These are phyloP conservation scores for Helicostylum pulchrum DNA, from an alignment of 192 early-diverging fungal genomes.

Conservation along the genomic window DNA sequence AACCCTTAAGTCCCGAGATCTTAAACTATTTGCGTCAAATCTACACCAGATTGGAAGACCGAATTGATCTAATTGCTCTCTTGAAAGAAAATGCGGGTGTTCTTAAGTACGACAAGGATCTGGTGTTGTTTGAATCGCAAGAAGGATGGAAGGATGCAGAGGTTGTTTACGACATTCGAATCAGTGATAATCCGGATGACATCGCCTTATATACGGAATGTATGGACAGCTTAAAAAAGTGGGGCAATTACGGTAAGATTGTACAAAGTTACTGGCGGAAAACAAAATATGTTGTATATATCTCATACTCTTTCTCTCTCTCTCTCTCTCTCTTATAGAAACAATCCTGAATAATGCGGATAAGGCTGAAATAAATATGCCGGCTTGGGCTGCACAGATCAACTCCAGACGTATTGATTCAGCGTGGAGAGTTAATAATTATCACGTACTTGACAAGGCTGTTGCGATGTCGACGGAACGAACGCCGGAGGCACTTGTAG, in stretches of 20 bases:
- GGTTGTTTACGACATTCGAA: constrained; percentile 54
- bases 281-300: too few species aligned
- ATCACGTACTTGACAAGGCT: constrained; percentile 48
- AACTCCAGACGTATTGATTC: constrained; percentile 54
- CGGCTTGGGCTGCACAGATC: constrained; percentile 48
- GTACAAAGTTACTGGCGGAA: not conserved
- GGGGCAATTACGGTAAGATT: constrained; percentile 65
- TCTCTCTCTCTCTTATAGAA: not conserved
- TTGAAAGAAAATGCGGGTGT: constrained; percentile 44
- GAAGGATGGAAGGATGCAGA: constrained; percentile 68
- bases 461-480: constrained; percentile 38
- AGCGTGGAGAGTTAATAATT: constrained; percentile 62
- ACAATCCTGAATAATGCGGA: not conserved
- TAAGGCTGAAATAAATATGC: not conserved
- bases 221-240: constrained; percentile 65
- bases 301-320: too few species aligned
- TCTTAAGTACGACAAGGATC: constrained; percentile 59
- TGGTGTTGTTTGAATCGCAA: constrained; percentile 58
- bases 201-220: constrained; percentile 53
- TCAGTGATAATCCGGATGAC: constrained; percentile 42
- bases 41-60: constrained; percentile 66
- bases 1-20: not conserved
- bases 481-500: constrained; percentile 58
- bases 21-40: constrained; percentile 51
- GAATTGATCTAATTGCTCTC: constrained; percentile 67